Evolutionary conservation across 257 asterid species (phyloP), one percentile per base, ranked within the genome.

Genomic region (Lithospermum erythrorhizon): DNA sequence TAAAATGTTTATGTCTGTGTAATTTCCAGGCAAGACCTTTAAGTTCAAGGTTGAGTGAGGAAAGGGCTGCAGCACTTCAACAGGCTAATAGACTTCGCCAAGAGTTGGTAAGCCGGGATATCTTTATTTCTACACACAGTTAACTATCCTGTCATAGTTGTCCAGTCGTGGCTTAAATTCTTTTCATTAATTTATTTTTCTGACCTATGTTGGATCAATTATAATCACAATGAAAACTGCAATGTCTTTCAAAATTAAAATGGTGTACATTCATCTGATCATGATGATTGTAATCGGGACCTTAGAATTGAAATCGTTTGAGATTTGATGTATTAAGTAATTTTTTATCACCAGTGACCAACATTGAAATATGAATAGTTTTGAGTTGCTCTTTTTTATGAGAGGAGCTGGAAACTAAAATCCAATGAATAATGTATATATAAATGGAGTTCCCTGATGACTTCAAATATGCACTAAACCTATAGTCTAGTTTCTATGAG

Each of bases 21-120:
- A 11, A 41, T 57, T 72, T 61, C 62, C 73, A 89, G 96, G 81
- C 71, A 56, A 82, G 77, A 60, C 76, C 95, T 23, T 74, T 73
- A 32, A 74, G 83, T 69, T 73, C 90, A 16, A 89, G 78, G 61
- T 71, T 82, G 76, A 75, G 87, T 0, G 87, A 81, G 79, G 96
- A 89, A 73, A 86, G 86, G 74, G 66, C 76, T 55, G 78, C 79
- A 63, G 94, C 94, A 37, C 47, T 74, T 74, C 90, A 83, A 58
- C 87, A 69, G 47, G 71, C 72, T 32, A 82, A 63, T 72, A 85
- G 73, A 67, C 85, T 88, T 76, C 94, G 85, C 61, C 89, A 76
- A 68, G 96, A 89, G 69, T 48, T 86, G 95, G 95, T 89, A 67
- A 65, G 86, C 1, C 14, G 17, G 49, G 17, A 8, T 41, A 41